A percentile compares a stretch with the other conserved stretches of the same genome.
These are phyloP conservation scores for Boechera retrofracta DNA, from an alignment of 345 rosid species.

Conservation along the genomic window DNA sequence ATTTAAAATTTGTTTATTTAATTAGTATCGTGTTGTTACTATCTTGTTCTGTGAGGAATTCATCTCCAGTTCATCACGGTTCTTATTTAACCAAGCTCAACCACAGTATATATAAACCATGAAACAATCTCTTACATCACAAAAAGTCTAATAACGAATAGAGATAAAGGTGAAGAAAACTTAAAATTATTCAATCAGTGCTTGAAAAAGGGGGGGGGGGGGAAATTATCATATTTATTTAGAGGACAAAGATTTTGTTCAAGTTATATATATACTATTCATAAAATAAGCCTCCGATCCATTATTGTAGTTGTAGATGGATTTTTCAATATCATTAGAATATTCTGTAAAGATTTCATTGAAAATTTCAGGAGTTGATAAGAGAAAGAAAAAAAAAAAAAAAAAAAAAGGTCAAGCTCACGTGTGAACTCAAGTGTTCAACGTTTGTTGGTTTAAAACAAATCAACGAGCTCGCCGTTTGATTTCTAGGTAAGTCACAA, in stretches of 20 bases:
- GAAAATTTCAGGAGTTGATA: neutral
- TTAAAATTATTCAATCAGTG: too few relatives aligned
- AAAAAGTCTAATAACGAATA: neutral
- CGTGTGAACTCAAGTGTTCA: conserved; percentile 24
- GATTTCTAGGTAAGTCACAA: conserved; percentile 21
- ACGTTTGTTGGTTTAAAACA: conserved; percentile 13
- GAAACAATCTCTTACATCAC: neutral
- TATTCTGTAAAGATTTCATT: conserved; percentile 1
- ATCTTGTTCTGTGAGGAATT: too few relatives aligned
- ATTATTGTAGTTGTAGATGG: neutral
- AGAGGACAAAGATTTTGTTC: neutral
- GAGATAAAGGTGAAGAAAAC: neutral
- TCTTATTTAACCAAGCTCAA: neutral
- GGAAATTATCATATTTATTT: neutral
- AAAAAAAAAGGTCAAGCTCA: conserved; percentile 16
- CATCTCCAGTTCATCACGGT: too few relatives aligned
- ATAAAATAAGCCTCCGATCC: neutral
- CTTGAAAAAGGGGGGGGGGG: neutral
- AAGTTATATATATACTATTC: neutral
- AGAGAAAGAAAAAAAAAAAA: conserved; percentile 12
- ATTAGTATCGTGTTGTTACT: too few relatives aligned
- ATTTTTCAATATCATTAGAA: neutral
- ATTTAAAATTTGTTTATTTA: too few relatives aligned
- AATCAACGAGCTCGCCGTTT: conserved; percentile 13
- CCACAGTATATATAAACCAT: neutral